These are phyloP conservation scores for Eimeria zaria DNA, from an alignment of 169 alveolate species.

Conservation along the genomic window DNA sequence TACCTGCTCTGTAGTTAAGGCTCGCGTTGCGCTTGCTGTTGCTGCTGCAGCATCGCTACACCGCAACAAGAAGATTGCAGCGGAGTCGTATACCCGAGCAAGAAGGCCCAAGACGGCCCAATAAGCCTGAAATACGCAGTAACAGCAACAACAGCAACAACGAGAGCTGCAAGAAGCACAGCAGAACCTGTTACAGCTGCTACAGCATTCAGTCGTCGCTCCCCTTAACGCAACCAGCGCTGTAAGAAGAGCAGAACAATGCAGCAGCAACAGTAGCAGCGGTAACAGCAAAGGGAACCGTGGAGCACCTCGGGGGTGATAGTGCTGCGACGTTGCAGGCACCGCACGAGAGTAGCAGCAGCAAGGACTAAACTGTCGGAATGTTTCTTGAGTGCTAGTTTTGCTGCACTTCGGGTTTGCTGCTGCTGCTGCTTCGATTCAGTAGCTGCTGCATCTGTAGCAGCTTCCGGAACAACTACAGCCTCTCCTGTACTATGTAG, in stretches of 20 bases:
- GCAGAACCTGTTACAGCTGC: neutral
- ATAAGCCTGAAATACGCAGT: slow-evolving; percentile 13
- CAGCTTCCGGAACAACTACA: neutral
- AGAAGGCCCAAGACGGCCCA: slow-evolving; percentile 38
- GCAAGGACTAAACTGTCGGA: slow-evolving; percentile 47
- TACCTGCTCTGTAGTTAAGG: slow-evolving; percentile 52
- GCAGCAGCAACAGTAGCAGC: neutral
- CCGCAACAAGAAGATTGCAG: slow-evolving; percentile 5
- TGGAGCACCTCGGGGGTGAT: neutral
- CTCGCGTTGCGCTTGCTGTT: neutral
- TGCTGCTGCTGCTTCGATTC: slow-evolving; percentile 10
- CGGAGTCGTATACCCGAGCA: slow-evolving; percentile 34
- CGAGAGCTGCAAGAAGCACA: neutral
- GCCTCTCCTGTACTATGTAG: slow-evolving; percentile 28
- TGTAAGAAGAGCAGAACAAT: neutral
- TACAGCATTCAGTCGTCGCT: neutral
- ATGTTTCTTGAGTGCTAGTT: neutral
- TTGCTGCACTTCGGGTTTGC: neutral
- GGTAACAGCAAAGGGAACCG: neutral
- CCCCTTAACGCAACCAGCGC: neutral
- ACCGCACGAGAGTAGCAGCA: slow-evolving; percentile 36
- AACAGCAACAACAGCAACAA: neutral
- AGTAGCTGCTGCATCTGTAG: neutral
- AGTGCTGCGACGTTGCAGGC: slow-evolving; percentile 1
- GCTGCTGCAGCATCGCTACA: neutral